A percentile compares a stretch with the other conserved stretches of the same genome.
Evolutionary conservation across 2,329 filamentous ascomycete species (phyloP).

Genomic region (Alternaria infectoria): DNA sequence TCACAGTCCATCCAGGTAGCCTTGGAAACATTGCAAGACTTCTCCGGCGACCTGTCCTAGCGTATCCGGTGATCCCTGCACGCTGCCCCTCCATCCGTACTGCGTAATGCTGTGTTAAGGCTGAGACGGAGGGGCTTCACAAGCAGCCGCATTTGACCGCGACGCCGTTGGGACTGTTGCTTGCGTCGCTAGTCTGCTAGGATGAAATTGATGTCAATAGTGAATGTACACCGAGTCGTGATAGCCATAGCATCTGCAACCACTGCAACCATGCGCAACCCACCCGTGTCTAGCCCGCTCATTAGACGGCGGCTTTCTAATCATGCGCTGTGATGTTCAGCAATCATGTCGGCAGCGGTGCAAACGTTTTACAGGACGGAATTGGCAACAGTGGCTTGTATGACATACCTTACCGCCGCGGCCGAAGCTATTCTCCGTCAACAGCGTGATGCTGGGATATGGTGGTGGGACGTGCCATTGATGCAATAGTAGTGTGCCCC

Average conservation of each 20-base stretch:
- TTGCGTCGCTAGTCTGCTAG: background rate
- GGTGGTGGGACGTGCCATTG: conserved; percentile 28
- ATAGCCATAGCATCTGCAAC: background rate
- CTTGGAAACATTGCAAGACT: background rate
- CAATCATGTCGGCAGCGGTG: conserved; percentile 9
- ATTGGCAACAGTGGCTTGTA: conserved; percentile 22
- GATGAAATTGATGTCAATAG: background rate
- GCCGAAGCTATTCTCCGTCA: conserved; percentile 27
- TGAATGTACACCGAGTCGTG: background rate
- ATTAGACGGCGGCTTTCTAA: conserved; percentile 9
- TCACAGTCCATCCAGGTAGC: background rate
- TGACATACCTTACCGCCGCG: conserved; percentile 35
- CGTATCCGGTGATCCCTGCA: conserved; percentile 15
- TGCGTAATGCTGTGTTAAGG: conserved; percentile 22
- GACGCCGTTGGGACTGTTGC: conserved; percentile 9
- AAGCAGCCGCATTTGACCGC: conserved; percentile 18
- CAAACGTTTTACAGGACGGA: conserved; percentile 12
- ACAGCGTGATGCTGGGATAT: conserved; percentile 10
- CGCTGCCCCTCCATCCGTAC: conserved; percentile 25
- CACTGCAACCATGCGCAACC: conserved; percentile 1
- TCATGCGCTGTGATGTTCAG: conserved; percentile 9
- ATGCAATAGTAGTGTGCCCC: conserved; percentile 39
- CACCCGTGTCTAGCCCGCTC: background rate
- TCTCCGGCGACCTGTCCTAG: conserved; percentile 5
- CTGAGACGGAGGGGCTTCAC: conserved; percentile 23